phyloP scores from a whole-genome alignment of 2,329 filamentous ascomycete species.

The Cercospora sojina region DNA sequence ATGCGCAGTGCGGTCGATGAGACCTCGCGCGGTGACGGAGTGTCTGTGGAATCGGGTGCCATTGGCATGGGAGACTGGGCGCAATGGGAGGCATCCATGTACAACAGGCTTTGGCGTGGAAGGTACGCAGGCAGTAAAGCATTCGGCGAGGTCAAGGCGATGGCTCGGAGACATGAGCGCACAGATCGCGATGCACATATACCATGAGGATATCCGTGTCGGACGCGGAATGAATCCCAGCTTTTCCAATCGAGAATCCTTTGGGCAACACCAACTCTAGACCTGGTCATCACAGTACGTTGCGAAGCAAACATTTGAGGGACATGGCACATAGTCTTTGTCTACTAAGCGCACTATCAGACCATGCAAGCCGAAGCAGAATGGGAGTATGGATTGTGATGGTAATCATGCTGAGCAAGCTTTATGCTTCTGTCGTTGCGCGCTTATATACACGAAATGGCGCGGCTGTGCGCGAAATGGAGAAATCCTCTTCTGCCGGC shows the following conservation, averaged over 20 bases:
- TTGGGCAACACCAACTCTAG: neutral
- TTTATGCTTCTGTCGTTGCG: slow-evolving; percentile 5
- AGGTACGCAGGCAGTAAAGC: neutral
- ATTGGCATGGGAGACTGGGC: neutral
- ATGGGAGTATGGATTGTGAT: neutral
- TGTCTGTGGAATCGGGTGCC: neutral
- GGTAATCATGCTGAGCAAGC: neutral
- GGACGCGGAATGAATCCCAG: neutral
- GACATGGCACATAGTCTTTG: neutral
- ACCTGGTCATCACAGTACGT: neutral
- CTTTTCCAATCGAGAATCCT: neutral
- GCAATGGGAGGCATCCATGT: neutral
- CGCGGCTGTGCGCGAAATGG: neutral
- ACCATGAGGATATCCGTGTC: slow-evolving; percentile 12
- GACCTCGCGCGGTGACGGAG: neutral
- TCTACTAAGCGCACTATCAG: neutral
- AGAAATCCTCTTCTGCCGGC: neutral
- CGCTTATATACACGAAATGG: slow-evolving; percentile 5
- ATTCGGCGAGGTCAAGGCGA: neutral
- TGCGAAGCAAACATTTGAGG: neutral
- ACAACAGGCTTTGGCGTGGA: slow-evolving; percentile 4
- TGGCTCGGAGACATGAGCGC: neutral
- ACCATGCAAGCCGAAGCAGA: neutral
- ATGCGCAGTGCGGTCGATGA: neutral
- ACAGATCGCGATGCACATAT: slow-evolving; percentile 21